Conservation (phyloP, 345 rosid species). For the Gossypium mustelinum region DNA sequence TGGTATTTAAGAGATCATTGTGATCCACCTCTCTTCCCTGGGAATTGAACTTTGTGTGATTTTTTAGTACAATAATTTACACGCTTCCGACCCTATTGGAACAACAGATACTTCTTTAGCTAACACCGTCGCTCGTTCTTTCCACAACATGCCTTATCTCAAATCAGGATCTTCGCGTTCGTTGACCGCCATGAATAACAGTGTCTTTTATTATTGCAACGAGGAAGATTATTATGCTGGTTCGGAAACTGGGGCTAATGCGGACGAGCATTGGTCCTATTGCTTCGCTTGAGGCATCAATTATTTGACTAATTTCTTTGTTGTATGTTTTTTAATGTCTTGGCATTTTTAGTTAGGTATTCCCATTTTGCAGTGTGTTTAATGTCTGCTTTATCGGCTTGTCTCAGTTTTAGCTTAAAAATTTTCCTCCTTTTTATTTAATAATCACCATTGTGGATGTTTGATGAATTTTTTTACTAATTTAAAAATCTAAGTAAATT, state of each 20-base stretch:
- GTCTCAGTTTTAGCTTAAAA: too few species aligned
- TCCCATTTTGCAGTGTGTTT: too few species aligned
- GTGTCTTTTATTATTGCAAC: constrained; percentile 54
- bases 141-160: constrained; percentile 90
- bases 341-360: neutral
- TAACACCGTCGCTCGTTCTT: constrained; percentile 53
- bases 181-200: constrained; percentile 46
- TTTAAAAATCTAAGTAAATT: too few species aligned
- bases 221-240: constrained; percentile 39
- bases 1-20: too few species aligned
- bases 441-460: too few species aligned
- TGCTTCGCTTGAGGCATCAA: constrained; percentile 47
- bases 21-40: too few species aligned
- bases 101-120: constrained; percentile 38
- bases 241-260: constrained; percentile 31
- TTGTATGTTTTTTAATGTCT: constrained; percentile 17
- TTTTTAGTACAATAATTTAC: too few species aligned
- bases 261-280: constrained; percentile 72
- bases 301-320: neutral
- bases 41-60: too few species aligned
- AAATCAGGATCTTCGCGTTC: constrained; percentile 46
- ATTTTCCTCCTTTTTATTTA: too few species aligned
- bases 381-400: too few species aligned
- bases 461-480: too few species aligned
- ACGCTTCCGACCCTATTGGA: too few species aligned